Base-by-base conservation (phyloP, 139 green algal species). In the Chlorella sp. region DNA sequence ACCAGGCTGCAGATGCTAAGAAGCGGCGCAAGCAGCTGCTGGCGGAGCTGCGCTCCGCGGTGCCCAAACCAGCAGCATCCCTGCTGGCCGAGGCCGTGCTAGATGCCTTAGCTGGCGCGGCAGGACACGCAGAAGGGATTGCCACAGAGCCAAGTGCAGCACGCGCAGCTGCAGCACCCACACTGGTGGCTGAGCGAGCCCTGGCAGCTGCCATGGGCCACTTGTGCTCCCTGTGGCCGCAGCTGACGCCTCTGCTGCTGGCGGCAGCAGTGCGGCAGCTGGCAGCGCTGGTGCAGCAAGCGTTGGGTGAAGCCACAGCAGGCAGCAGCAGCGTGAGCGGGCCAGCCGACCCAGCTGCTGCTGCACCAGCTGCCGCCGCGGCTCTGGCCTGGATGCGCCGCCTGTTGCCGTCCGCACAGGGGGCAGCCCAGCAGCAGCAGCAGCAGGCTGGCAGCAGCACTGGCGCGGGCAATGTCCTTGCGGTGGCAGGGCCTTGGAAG, bases 31-130 rank as follows among this genome's bases (percentile, higher is more conserved):
- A 69, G 47, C 57, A 65, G 41, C 68, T 91, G 51, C 71, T 95
- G 71, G 63, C 83, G 0, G 92, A 95, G 85, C 86, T 95, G 11
- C 88, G 87, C 6, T 68, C 60, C 2, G 60, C 90, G 21, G 78
- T 94, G 71, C 88, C 90, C 12, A 60, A 85, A 18, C 47, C 86
- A 1, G 88, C 90, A 44, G 82, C 87, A 0, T 38, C 64, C 16
- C 76, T 88, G 78, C 86, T 95, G 72, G 84, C 86, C 18, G 32
- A 51, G n/a, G 62, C 86, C 6, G 78, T 94, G 67, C 89, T 95
- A 73, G 72, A 87, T 23, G 63, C 71, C 23, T 47, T 44, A 64
- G 41, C 76, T 0, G 64, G 80, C 16, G 67, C 63, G 36, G 36
- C 78, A 30, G 28, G 56, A 79, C 32, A 34, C 2, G 60, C 44